Base-by-base conservation (phyloP, 768 basidiomycete genomes). In the Hypholoma fasciculare region DNA sequence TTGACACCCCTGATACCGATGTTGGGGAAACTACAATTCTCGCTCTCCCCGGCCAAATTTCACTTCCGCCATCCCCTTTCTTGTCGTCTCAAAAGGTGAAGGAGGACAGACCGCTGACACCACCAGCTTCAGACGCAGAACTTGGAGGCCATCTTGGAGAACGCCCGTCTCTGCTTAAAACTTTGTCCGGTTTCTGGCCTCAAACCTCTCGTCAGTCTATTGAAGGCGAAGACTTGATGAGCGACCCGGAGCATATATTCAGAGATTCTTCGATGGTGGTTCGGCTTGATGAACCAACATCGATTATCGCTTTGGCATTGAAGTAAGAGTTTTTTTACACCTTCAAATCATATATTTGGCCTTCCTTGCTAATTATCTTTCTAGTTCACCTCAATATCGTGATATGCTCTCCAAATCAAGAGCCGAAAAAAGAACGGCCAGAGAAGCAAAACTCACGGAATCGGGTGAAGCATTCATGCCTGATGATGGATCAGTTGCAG, bases 251-350 rank as follows among this genome's bases (percentile, higher is more conserved):
- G 66, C 94, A 98, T 67, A 89, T 98, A 49, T 98, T 97, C 75
- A 82, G 92, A 38, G 96, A 96, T 67, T 94, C 93, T 14, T 88
- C 90, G 2, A 96, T 98, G 85, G 88, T 98, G 51, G 90, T 99
- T 17, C 84, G 96, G 17, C 94, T 94, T 17, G 95, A 98, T 70
- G 97, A 99, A 68, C 97, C 96, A 2, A 97, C 96, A 0, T 98
- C 96, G 16, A 97, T 98, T 67, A 95, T 98, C 62, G 96, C 97
- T 7, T 86, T 98, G 56, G 93, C 94, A 5, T 74, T 99, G 49
- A 92, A 90, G 93, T 94, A 66, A 65, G 85, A 34, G 30, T 7
- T 73, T 51, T 49, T 13, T 13, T 30, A n/a, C 23, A 23, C 19
- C 17, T 43, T 17, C 53, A 39, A 19, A 49, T 34, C 34, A 3